These are phyloP conservation scores for Alternaria sp. DNA, from an alignment of 2,329 filamentous ascomycete genomes.

Conservation along the genomic window DNA sequence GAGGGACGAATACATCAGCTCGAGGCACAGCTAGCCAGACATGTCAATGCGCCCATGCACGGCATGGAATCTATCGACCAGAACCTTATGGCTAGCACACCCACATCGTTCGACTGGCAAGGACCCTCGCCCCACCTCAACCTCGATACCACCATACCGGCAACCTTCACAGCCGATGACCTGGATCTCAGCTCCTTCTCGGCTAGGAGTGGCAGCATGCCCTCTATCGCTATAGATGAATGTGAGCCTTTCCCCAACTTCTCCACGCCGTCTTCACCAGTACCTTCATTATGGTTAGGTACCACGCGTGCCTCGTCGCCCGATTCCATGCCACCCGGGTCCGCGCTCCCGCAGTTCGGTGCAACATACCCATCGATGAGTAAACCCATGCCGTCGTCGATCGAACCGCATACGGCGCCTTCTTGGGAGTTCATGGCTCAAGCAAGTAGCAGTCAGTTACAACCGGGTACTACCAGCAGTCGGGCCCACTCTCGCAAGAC, in stretches of 20 bases:
- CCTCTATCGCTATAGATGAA: slow-evolving; percentile 46
- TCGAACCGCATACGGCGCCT: slow-evolving; percentile 37
- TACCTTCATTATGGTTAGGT: slow-evolving; percentile 47
- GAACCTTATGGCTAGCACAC: slow-evolving; percentile 32
- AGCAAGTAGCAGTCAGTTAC: slow-evolving; percentile 25
- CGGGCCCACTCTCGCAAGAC: slow-evolving; percentile 37
- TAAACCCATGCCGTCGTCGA: slow-evolving; percentile 31
- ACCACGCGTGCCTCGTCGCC: slow-evolving; percentile 46
- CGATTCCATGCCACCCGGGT: slow-evolving; percentile 38
- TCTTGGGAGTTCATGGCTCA: slow-evolving; percentile 47
- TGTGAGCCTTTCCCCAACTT: slow-evolving; percentile 42
- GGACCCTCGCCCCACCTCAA: slow-evolving; percentile 32
- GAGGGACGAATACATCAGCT: slow-evolving; percentile 48
- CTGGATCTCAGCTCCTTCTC: slow-evolving; percentile 34
- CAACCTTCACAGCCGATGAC: slow-evolving; percentile 31
- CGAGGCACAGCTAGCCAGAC: slow-evolving; percentile 44
- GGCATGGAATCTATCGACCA: slow-evolving; percentile 45
- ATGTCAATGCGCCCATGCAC: slow-evolving; percentile 45
- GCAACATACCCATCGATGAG: slow-evolving; percentile 21
- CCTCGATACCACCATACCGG: slow-evolving; percentile 36
- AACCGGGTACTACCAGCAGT: slow-evolving; percentile 26
- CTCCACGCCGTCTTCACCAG: slow-evolving; percentile 41
- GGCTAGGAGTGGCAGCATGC: slow-evolving; percentile 33
- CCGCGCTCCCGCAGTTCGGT: slow-evolving; percentile 29
- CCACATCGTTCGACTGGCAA: slow-evolving; percentile 41